Evolutionary conservation across 192 early-diverging fungal genomes (phyloP), one percentile per base, ranked within the genome.

Genomic region (Geranomyces michiganensis): DNA sequence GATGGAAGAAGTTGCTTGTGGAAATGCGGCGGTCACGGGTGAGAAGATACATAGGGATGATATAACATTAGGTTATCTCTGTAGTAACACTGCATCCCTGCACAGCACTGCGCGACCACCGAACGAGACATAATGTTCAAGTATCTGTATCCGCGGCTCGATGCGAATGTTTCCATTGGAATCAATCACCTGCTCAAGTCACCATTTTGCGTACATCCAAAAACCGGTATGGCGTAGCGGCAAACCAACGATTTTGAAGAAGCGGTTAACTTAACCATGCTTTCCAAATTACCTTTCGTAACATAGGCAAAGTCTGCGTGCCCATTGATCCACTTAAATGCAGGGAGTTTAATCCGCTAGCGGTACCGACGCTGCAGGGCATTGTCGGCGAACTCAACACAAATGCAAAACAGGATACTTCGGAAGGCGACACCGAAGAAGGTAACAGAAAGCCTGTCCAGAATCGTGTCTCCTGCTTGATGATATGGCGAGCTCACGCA

Each of bases 121-220:
- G 65, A 77, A 41, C 68, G 87, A 27, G 95, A 96, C 55, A 91
- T 95, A 66, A 84, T 92, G 64, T 90, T 99, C 67, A 95, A 95
- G 78, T 93, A 91, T 68, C 85, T 86, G 1, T 99, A 99, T 59
- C 96, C 96, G 24, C 88, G 96, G 31, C 84, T 99, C 43, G 95
- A 99, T 78, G 88, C 90, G 31, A 94, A 96, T 60, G 96, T 99
- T 26, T 89, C 93, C 0, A 92, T 88, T 17, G 88, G 91, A 36
- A 86, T 96, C 10, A 93, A 91, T 76, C 96, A 99, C 83, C 92
- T 99, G 84, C 86, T 99, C 29, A 99, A 99, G 76, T 89, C 90
- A 71, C 96, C 96, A 8, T 97, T 99, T 76, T 99, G 95, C 80
- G 90, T 96, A 24, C 96, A 99, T 71, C 96, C 96, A 22, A 93